phyloP scores from a whole-genome alignment of 495 filamentous ascomycete genomes.

The Umbilicaria muhlenbergii region DNA sequence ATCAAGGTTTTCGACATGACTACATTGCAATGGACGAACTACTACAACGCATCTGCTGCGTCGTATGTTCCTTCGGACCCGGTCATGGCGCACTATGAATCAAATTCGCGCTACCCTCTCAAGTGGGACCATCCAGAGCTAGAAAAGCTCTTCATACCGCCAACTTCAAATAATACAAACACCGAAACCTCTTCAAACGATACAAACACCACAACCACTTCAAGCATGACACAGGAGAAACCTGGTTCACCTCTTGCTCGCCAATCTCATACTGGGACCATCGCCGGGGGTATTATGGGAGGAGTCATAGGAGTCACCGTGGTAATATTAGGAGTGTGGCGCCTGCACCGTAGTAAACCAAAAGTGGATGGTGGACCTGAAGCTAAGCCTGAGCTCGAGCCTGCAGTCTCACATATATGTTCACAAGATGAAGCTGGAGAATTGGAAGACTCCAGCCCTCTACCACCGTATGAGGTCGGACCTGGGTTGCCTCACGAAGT shows the following conservation, averaged over 20 bases:
- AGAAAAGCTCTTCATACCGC: background rate
- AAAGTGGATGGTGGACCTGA: no score
- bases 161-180: constrained; percentile 1
- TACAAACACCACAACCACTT: background rate
- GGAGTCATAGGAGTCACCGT: background rate
- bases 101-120: no score
- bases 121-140: background rate
- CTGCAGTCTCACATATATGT: no score
- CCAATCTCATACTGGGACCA: background rate
- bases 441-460: no score
- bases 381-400: no score
- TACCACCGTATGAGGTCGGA: no score
- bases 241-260: background rate
- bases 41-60: constrained; percentile 2
- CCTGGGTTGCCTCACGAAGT: no score
- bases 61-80: constrained; percentile 5
- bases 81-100: constrained; percentile 4
- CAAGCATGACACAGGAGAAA: background rate
- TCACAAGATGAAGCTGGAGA: no score
- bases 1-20: constrained; percentile 13
- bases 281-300: constrained; percentile 6
- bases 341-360: no score
- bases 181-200: background rate
- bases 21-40: constrained; percentile 2
- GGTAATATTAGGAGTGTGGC: no score